Evolutionary conservation across 305 asterid genomes (phyloP).

Genomic region (Salvia sclarea): DNA sequence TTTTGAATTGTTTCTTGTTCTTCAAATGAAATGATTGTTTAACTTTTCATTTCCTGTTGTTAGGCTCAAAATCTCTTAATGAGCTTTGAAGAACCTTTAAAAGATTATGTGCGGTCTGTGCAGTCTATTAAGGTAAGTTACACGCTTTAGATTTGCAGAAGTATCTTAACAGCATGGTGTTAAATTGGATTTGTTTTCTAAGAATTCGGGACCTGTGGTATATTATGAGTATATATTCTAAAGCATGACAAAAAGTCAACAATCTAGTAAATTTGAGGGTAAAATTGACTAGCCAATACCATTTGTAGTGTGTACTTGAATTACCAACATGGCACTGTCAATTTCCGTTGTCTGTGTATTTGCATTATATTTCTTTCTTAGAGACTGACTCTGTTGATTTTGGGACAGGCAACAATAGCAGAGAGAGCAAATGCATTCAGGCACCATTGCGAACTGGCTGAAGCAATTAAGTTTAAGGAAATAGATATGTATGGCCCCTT

Average conservation of each 20-base stretch:
- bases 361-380: conserved; percentile 13
- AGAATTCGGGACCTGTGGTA: not conserved
- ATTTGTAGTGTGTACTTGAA: conserved; percentile 23
- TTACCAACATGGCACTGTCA: not conserved
- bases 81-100: conserved; percentile 95
- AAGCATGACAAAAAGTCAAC: conserved; percentile 6
- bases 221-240: not conserved
- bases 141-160: conserved; percentile 15
- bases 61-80: conserved; percentile 92
- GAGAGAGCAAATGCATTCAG: conserved; percentile 91
- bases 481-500: conserved; percentile 80
- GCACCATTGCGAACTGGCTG: conserved; percentile 83
- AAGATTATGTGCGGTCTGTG: conserved; percentile 93
- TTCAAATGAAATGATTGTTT: conserved; percentile 10
- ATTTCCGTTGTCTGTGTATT: not conserved
- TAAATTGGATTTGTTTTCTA: conserved; percentile 15
- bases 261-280: conserved; percentile 23
- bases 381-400: conserved; percentile 30
- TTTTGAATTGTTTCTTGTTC: conserved; percentile 18
- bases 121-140: conserved; percentile 91
- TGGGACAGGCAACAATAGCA: conserved; percentile 75
- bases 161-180: not conserved
- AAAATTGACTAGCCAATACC: conserved; percentile 33
- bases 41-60: conserved; percentile 21
- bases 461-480: conserved; percentile 93